A percentile compares a stretch with the other conserved stretches of the same genome.
These are phyloP conservation scores for Gossypium herbaceum DNA, from an alignment of 345 rosid species.

Conservation along the genomic window DNA sequence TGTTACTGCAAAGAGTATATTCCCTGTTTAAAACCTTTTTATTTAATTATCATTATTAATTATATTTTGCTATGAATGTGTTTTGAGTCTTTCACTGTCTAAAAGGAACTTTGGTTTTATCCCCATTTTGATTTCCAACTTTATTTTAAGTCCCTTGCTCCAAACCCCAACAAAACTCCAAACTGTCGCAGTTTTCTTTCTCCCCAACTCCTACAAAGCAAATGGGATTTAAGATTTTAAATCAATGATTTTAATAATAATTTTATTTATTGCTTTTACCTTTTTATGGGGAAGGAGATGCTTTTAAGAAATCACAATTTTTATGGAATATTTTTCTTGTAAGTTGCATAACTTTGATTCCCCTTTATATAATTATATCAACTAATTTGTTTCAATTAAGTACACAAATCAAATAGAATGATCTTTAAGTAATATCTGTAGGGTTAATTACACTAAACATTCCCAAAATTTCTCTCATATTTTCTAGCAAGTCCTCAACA, in stretches of 20 bases:
- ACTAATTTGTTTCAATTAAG: not conserved
- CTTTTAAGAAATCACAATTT: conserved; percentile 25
- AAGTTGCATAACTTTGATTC: not conserved
- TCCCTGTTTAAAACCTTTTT: conserved; percentile 39
- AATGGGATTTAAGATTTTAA: not conserved
- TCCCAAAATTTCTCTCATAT: too few relatives aligned
- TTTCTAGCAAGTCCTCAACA: too few relatives aligned
- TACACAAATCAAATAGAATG: too few relatives aligned
- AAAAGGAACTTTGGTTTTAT: conserved; percentile 13
- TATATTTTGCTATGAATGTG: not conserved
- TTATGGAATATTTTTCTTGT: conserved; percentile 21
- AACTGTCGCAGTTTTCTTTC: not conserved
- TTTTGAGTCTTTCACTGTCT: conserved; percentile 14
- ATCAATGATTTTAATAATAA: not conserved
- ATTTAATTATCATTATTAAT: not conserved
- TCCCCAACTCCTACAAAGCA: not conserved
- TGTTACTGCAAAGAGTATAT: conserved; percentile 53
- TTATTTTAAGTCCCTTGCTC: not conserved
- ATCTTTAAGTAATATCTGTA: too few relatives aligned
- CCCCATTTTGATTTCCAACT: not conserved
- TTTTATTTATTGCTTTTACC: conserved; percentile 1
- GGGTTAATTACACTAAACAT: too few relatives aligned
- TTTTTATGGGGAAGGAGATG: conserved; percentile 26
- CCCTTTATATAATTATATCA: not conserved
- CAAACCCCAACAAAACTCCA: conserved; percentile 14